Conservation (phyloP, 805 yeast genomes). For the Suhomyces tanzawaensis region DNA sequence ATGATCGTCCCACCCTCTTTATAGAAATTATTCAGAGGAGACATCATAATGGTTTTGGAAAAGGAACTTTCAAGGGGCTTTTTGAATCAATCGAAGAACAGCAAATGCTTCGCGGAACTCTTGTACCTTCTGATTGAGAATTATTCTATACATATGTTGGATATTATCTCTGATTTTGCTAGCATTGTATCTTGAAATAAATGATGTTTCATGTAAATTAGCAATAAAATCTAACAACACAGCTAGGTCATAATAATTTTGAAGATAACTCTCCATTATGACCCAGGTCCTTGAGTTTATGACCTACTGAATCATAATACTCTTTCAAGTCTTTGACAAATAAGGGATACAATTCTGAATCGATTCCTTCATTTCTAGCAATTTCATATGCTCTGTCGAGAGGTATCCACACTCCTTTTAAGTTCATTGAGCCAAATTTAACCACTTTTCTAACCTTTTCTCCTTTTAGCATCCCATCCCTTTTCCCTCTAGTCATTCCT, state of each 20-base stretch:
- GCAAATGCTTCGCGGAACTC: conserved; percentile 68
- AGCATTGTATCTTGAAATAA: too few species aligned
- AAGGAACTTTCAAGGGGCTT: conserved; percentile 81
- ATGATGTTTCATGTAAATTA: too few species aligned
- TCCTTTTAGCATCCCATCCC: conserved; percentile 39
- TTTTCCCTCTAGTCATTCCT: conserved; percentile 40
- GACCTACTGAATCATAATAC: conserved; percentile 26
- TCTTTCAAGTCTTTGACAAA: conserved; percentile 30
- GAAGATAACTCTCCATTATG: neutral
- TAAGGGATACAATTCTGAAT: conserved; percentile 30
- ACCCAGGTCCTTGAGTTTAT: conserved; percentile 16
- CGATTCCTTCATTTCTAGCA: conserved; percentile 41
- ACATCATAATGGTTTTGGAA: conserved; percentile 84
- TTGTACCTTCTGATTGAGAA: conserved; percentile 18
- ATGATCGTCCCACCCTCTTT: conserved; percentile 79
- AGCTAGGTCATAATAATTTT: too few species aligned
- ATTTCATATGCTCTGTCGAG: conserved; percentile 38
- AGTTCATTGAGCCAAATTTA: conserved; percentile 38
- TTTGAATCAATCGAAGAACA: conserved; percentile 81
- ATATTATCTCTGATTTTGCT: neutral
- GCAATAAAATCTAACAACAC: too few species aligned
- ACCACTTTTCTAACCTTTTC: conserved; percentile 29
- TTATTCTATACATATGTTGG: neutral
- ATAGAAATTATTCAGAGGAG: conserved; percentile 77
- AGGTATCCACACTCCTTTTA: conserved; percentile 44